Evolutionary conservation across 495 filamentous ascomycete species (phyloP), one percentile per base, ranked within the genome.

Genomic region (Penicillium pulvis): DNA sequence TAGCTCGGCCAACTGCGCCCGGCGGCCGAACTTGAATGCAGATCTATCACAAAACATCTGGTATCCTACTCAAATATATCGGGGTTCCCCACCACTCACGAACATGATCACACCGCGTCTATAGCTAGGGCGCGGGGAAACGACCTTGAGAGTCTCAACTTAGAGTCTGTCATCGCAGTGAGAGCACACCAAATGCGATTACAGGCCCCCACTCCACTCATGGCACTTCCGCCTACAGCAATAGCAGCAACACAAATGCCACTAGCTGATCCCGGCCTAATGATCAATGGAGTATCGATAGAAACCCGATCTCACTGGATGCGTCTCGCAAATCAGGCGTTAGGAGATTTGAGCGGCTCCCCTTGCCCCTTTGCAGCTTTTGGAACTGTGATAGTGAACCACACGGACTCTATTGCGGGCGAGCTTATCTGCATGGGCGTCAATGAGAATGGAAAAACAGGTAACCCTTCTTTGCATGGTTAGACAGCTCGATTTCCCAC

Each of bases 371-470:
- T 74, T 56, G 75, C 71, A 19, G 73, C 81, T 3, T 85, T 84
- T 64, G 81, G 76, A 1, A 71, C 75, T 9, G 78, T 77, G 16
- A 78, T 85, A 55, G 82, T 84, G 5, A 85, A 85, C 67, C 65
- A 68, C 26, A 81, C 82, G 42, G 78, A 75, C 10, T 56, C 65
- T 24, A 61, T 53, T 1, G 9, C 70, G 8, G 78, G 80, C 8
- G 65, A 79, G n/a, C 65, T 82, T 0, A 61, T 83, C 23, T 83
- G 79, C 59, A 72, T 72, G 48, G 17, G 80, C 7, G 68, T 69
- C 23, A 84, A 83, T 58, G 56, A 61, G 33, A 72, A 64, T 35
- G 58, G 59, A 42, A 52, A 56, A 19, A 73, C 64, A 0, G 80
- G 79, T 5, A 81, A 83, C 63, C 80, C 79, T 5, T 75, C 71